Percentiles rank a stretch among this genome's conserved stretches.
phyloP scores from a whole-genome alignment of 306 rosid genomes.

The Corylus americana region DNA sequence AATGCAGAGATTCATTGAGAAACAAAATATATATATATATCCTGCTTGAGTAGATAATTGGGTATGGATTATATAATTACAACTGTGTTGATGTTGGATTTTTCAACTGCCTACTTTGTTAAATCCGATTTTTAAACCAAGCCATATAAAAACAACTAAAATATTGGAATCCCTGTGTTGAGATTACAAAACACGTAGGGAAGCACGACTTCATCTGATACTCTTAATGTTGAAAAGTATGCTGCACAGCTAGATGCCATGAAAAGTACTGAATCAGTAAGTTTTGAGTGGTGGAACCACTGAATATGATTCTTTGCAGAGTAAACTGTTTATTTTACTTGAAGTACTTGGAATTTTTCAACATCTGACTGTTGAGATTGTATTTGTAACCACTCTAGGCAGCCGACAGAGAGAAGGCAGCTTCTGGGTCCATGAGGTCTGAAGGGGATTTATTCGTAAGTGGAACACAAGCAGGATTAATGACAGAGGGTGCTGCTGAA shows the following conservation, averaged over 20 bases:
- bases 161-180: neutral
- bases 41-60: neutral
- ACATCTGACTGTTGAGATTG: slow-evolving; percentile 7
- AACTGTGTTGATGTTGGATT: neutral
- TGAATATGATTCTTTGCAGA: neutral
- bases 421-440: slow-evolving; percentile 66
- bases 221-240: neutral
- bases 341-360: neutral
- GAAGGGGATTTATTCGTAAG: slow-evolving; percentile 79
- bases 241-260: neutral
- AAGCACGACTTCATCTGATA: neutral
- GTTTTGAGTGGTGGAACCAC: neutral
- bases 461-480: slow-evolving; percentile 71
- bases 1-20: neutral
- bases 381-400: slow-evolving; percentile 49
- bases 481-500: slow-evolving; percentile 30
- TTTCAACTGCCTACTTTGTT: too few species aligned
- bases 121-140: too few species aligned
- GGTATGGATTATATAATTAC: neutral
- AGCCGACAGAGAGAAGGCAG: slow-evolving; percentile 60
- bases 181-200: neutral
- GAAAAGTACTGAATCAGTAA: neutral
- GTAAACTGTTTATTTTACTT: neutral
- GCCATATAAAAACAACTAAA: neutral
- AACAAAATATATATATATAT: too few species aligned